Conservation (phyloP, 176 grass and related monocot genomes). For the Triticum monococcum region DNA sequence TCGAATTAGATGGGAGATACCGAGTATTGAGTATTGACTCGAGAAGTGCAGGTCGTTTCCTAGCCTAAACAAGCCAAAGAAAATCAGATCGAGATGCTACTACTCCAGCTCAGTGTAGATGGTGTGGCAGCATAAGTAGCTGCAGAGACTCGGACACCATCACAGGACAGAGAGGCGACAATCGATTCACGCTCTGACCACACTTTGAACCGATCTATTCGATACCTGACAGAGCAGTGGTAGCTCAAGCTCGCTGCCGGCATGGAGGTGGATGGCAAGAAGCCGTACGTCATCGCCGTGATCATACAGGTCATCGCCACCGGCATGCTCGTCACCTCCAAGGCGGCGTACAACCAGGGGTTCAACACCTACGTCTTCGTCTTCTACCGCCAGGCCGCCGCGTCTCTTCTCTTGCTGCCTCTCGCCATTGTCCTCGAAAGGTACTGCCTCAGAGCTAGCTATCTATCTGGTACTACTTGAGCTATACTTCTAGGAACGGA, state of each 20-base stretch:
- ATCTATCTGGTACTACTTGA: neutral
- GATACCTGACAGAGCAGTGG: too few relatives aligned
- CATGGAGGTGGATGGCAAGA: constrained; percentile 37
- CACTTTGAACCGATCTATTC: neutral
- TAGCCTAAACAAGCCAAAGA: neutral
- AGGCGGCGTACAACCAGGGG: constrained; percentile 60
- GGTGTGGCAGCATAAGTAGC: neutral
- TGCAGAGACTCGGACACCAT: neutral
- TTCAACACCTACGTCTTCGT: constrained; percentile 79
- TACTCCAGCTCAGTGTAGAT: neutral
- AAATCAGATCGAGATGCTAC: neutral
- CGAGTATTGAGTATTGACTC: neutral
- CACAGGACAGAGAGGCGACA: neutral
- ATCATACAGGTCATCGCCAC: constrained; percentile 63
- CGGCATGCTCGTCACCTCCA: constrained; percentile 63
- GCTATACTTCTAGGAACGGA: neutral
- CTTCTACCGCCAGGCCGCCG: constrained; percentile 80
- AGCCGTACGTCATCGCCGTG: constrained; percentile 59
- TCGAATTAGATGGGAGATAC: neutral
- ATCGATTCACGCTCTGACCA: neutral
- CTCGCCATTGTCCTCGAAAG: constrained; percentile 43
- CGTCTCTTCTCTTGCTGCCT: constrained; percentile 50
- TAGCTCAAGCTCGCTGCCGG: neutral
- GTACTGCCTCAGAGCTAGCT: neutral
- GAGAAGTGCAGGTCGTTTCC: neutral